Conservation (phyloP, 2,329 filamentous ascomycete species). For the Epichloe uncinata region DNA sequence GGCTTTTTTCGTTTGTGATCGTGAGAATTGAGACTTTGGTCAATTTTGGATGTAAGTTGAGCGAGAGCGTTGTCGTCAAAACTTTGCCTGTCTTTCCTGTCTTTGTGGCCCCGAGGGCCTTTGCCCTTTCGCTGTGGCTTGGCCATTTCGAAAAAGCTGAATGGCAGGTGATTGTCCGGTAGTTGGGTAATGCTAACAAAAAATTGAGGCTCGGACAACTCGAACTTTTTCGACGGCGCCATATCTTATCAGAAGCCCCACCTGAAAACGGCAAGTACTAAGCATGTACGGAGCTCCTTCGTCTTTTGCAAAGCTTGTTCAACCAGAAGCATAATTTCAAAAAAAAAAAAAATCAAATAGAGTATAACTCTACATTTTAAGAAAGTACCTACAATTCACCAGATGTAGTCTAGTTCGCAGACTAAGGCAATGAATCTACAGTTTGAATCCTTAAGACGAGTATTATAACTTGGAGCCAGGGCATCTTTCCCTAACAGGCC, state of each 20-base stretch:
- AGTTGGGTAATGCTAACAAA: not conserved
- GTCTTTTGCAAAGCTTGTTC: not conserved
- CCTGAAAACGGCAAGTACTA: not conserved
- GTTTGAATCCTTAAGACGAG: not conserved
- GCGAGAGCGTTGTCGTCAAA: constrained; percentile 39
- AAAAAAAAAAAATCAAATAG: too few species aligned
- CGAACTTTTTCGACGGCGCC: constrained; percentile 7
- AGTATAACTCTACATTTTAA: not conserved
- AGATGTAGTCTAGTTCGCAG: too few species aligned
- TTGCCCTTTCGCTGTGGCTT: constrained; percentile 27
- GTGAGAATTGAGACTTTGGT: constrained; percentile 31
- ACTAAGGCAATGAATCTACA: not conserved
- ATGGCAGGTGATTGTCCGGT: not conserved
- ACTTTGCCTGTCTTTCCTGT: constrained; percentile 8
- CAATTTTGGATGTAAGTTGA: constrained; percentile 43
- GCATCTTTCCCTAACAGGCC: not conserved
- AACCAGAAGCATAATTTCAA: not conserved
- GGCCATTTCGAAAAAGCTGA: constrained; percentile 14
- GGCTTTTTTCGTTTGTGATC: constrained; percentile 33
- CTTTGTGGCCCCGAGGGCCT: constrained; percentile 13
- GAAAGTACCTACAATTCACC: too few species aligned
- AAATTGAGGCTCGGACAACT: not conserved
- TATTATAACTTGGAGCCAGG: not conserved
- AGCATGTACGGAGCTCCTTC: not conserved
- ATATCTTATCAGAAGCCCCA: constrained; percentile 10